Conservation (phyloP, 345 rosid species). For the Cochlearia excelsa region DNA sequence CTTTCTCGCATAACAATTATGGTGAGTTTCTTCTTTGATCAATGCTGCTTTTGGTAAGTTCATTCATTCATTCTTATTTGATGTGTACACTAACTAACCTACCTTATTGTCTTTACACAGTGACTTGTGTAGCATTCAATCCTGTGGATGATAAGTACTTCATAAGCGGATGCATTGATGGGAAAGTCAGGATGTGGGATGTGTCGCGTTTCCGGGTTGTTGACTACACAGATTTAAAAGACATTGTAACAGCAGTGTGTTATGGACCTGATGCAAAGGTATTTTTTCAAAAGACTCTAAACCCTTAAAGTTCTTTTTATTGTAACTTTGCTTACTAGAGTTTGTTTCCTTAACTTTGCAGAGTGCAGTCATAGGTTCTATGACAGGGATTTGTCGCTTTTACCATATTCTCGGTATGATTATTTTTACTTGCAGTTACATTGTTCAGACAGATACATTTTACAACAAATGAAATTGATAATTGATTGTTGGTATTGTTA, state of each 20-base stretch:
- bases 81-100: not conserved
- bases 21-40: slow-evolving; percentile 37
- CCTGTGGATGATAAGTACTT: slow-evolving; percentile 56
- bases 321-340: not conserved
- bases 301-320: not conserved
- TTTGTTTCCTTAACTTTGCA: slow-evolving; percentile 30
- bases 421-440: no score
- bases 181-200: slow-evolving; percentile 82
- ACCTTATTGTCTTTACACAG: slow-evolving; percentile 34
- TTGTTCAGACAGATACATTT: no score
- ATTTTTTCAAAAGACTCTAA: slow-evolving; percentile 1
- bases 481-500: slow-evolving; percentile 11
- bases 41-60: slow-evolving; percentile 1
- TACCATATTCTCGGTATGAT: slow-evolving; percentile 51
- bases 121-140: slow-evolving; percentile 61
- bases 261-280: slow-evolving; percentile 68
- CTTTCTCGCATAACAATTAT: slow-evolving; percentile 59
- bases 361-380: slow-evolving; percentile 65
- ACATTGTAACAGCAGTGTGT: slow-evolving; percentile 68
- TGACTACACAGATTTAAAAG: slow-evolving; percentile 54
- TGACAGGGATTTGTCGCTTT: slow-evolving; percentile 59
- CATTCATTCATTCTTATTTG: not conserved
- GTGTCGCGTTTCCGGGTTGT: slow-evolving; percentile 49
- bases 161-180: slow-evolving; percentile 65
- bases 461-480: no score